Evolutionary conservation across 2,329 filamentous ascomycete species (phyloP).

Genomic region (Metarhizium sp.): DNA sequence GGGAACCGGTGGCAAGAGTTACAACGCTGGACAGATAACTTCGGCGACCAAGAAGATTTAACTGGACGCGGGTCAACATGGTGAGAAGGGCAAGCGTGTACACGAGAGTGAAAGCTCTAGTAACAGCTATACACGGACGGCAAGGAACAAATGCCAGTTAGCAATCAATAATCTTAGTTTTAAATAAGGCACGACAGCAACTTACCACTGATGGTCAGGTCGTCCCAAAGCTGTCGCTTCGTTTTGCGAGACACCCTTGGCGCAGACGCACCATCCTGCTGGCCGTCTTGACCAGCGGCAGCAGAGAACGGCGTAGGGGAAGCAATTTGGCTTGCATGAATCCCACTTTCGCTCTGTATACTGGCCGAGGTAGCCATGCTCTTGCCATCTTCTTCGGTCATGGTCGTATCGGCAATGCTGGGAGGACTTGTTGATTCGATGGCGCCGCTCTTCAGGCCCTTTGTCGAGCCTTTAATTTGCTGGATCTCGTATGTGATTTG

Average conservation of each 20-base stretch:
- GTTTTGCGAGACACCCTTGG: constrained; percentile 53
- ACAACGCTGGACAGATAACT: constrained; percentile 96
- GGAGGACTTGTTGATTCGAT: constrained; percentile 40
- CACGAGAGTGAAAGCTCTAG: constrained; percentile 80
- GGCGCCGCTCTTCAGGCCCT: constrained; percentile 47
- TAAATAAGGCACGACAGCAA: constrained; percentile 8
- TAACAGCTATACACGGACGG: constrained; percentile 51
- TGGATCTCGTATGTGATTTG: constrained; percentile 89
- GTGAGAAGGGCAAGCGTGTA: constrained; percentile 86
- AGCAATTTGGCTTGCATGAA: constrained; percentile 71
- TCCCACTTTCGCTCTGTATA: constrained; percentile 69
- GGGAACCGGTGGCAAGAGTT: constrained; percentile 69
- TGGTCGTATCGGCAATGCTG: constrained; percentile 58
- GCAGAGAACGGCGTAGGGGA: constrained; percentile 39
- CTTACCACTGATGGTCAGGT: constrained; percentile 90
- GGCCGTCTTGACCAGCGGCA: constrained; percentile 21
- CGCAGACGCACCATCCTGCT: constrained; percentile 30
- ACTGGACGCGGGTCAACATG: constrained; percentile 86
- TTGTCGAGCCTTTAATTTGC: constrained; percentile 69
- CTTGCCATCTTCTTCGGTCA: constrained; percentile 74
- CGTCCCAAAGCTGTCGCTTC: constrained; percentile 93
- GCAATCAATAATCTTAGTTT: neutral
- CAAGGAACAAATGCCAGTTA: neutral
- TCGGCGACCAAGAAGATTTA: constrained; percentile 89
- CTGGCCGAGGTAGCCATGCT: constrained; percentile 53